Base-by-base conservation (phyloP, 805 yeast genomes). In the Cyberlindnera suaveolens region DNA sequence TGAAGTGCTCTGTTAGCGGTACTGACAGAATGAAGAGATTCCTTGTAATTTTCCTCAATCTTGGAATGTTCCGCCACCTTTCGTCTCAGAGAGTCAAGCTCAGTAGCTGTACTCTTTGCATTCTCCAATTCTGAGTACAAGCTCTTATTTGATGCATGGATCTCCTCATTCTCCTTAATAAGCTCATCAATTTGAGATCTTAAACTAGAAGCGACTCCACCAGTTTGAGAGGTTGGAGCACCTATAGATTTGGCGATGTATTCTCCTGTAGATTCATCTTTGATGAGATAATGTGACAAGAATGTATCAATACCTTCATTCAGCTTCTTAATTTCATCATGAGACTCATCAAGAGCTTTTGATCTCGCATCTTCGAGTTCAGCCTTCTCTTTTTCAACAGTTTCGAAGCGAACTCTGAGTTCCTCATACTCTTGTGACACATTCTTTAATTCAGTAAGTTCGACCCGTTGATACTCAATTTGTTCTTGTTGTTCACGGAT, bases 1-100 rank as follows among this genome's bases (percentile, higher is more conserved):
- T 77, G 77, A 43, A 89, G 71, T 0, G 96, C 96, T 48, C 74
- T 77, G 43, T 83, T 81, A 13, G 91, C 80, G 58, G 81, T 86
- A 52, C 77, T 78, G 29, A 86, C 82, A 19, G 87, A 78, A 48
- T 77, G 79, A 42, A 85, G 63, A 1, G 93, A 84, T 53, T 81
- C 79, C 49, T 76, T 76, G 64, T 85, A 87, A 56, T 83, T 82
- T 6, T 67, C 74, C 61, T 87, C 91, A 40, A 74, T 63, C 27
- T 66, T 59, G 16, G 61, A 49, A 38, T 78, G 57, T 27, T 68
- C 70, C 15, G 45, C 44, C 37, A 67, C 55, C 44, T 65, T 66
- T 0, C 52, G 41, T 30, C 57, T 57, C 43, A 58, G 46, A 41
- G 58, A 34, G 49, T 65, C 56, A 35, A 51, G 45, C 56, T 65